phyloP scores from a whole-genome alignment of 176 grass and related monocot genomes.

The Puccinellia tenuiflora region DNA sequence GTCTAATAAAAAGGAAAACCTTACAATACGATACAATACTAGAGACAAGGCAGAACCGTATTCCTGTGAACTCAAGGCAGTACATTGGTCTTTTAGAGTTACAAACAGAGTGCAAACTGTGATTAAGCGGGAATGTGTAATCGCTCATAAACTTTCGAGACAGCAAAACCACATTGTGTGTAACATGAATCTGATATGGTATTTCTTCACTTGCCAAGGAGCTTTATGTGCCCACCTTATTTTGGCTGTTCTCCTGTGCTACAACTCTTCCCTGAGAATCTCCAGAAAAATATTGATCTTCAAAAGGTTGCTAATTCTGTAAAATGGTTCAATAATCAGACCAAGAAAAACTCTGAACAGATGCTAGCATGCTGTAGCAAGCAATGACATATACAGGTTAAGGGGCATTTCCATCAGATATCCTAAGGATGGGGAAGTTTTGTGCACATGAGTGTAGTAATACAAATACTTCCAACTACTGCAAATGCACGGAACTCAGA shows the following conservation, averaged over 20 bases:
- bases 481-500: background rate
- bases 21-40: background rate
- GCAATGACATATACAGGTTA: background rate
- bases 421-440: background rate
- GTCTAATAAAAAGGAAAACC: background rate
- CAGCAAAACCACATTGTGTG: background rate
- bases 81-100: background rate
- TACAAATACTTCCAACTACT: background rate
- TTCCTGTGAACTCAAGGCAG: background rate
- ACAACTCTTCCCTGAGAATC: background rate
- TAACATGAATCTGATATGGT: background rate
- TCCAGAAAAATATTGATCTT: background rate
- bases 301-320: background rate
- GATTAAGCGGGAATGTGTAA: background rate
- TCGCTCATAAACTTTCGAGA: background rate
- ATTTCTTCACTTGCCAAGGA: background rate
- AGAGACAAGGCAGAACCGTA: background rate
- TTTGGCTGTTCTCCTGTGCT: background rate
- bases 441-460: background rate
- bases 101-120: background rate
- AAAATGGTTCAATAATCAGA: conserved; percentile 7
- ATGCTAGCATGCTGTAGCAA: background rate
- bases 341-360: background rate
- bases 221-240: background rate
- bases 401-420: background rate